Evolutionary conservation across 2,329 filamentous ascomycete genomes (phyloP).

Genomic region (Kalaharituber pfeilii): DNA sequence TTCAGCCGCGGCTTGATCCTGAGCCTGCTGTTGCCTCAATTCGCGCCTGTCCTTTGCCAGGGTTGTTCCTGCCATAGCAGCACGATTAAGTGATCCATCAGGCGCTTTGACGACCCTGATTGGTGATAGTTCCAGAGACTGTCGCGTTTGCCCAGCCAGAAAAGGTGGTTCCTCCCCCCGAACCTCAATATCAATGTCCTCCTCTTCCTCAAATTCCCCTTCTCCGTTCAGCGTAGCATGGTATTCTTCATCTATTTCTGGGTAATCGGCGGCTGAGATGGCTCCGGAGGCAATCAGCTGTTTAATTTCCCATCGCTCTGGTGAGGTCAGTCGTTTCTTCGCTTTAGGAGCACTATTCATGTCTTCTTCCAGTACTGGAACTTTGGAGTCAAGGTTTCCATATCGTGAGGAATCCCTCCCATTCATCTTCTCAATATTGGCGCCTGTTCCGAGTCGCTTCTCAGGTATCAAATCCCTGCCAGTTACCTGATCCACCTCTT

Average conservation of each 20-base stretch:
- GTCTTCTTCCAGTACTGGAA: constrained; percentile 45
- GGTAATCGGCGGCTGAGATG: constrained; percentile 80
- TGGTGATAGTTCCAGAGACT: constrained; percentile 82
- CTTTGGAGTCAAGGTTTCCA: constrained; percentile 33
- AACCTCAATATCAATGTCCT: constrained; percentile 94
- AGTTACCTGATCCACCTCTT: constrained; percentile 81
- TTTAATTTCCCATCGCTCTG: constrained; percentile 92
- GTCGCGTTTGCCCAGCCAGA: constrained; percentile 86
- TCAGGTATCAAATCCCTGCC: constrained; percentile 70
- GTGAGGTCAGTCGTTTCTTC: constrained; percentile 88
- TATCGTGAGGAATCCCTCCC: constrained; percentile 43
- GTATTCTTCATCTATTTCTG: constrained; percentile 86
- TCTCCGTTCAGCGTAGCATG: constrained; percentile 73
- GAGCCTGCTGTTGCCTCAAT: constrained; percentile 68
- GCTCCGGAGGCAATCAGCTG: constrained; percentile 93
- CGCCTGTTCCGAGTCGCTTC: constrained; percentile 64
- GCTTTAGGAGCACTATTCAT: constrained; percentile 40
- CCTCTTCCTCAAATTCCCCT: constrained; percentile 75
- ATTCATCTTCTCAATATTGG: constrained; percentile 70
- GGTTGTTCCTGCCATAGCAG: constrained; percentile 81
- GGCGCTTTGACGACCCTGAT: constrained; percentile 95
- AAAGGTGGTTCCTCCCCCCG: constrained; percentile 93
- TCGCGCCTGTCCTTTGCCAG: constrained; percentile 83
- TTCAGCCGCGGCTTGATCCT: constrained; percentile 57
- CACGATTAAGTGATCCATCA: constrained; percentile 91